Conservation (phyloP, 352 stramenopile genomes). For the Phytophthora constricta region DNA sequence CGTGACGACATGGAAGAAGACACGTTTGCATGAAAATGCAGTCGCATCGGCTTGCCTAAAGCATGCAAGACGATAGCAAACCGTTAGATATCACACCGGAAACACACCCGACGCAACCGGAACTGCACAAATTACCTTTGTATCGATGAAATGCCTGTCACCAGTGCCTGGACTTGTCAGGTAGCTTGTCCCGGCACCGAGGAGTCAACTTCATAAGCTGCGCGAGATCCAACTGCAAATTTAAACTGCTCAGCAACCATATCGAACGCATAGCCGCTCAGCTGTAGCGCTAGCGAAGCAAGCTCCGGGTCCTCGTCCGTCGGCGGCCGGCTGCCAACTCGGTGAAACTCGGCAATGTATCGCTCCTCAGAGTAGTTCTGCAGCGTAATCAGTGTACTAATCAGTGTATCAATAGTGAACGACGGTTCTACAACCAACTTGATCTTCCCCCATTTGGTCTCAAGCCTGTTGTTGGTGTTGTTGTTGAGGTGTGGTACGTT, state of each 20-base stretch:
- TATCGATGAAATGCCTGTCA: not conserved
- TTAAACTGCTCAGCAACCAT: not conserved
- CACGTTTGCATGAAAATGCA: slow-evolving; percentile 20
- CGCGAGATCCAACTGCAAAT: not conserved
- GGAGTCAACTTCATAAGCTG: not conserved
- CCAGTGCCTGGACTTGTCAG: not conserved
- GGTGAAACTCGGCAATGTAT: not conserved
- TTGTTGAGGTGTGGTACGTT: slow-evolving; percentile 1
- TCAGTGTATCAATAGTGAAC: not conserved
- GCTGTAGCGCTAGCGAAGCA: not conserved
- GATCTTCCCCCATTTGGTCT: slow-evolving; percentile 5
- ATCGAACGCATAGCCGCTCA: not conserved
- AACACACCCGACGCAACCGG: not conserved
- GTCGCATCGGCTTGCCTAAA: not conserved
- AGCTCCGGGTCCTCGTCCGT: not conserved
- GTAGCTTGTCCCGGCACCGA: not conserved
- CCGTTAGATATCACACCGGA: not conserved
- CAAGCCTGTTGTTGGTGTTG: slow-evolving; percentile 12
- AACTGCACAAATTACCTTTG: not conserved
- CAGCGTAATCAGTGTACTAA: not conserved
- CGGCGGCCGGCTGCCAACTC: not conserved
- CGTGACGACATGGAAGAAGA: slow-evolving; percentile 11
- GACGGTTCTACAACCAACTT: not conserved
- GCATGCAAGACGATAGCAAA: not conserved
- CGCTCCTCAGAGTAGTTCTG: slow-evolving; percentile 3